A percentile compares a stretch with the other conserved stretches of the same genome.
phyloP scores from a whole-genome alignment of 805 yeast genomes.

The Metschnikowia gruessii region DNA sequence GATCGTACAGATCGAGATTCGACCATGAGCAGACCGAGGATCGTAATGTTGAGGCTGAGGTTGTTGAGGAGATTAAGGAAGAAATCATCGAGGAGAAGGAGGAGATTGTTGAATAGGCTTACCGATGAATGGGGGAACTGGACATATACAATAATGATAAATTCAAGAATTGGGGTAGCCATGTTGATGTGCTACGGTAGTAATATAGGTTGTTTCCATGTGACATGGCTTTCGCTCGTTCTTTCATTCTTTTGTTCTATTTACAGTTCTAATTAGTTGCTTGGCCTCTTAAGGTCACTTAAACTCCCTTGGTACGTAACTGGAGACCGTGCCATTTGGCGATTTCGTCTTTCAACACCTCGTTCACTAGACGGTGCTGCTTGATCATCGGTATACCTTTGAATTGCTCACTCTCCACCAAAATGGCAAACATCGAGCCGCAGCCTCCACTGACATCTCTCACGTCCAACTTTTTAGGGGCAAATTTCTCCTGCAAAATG shows the following conservation, averaged over 20 bases:
- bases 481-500: constrained; percentile 51
- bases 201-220: too few relatives aligned
- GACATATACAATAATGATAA: constrained; percentile 5
- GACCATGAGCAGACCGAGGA: constrained; percentile 39
- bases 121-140: not conserved
- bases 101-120: constrained; percentile 54
- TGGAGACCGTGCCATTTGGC: constrained; percentile 94
- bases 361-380: constrained; percentile 89
- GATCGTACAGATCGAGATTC: constrained; percentile 59
- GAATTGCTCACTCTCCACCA: constrained; percentile 68
- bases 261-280: not conserved
- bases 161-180: not conserved
- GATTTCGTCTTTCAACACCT: constrained; percentile 77
- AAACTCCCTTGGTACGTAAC: constrained; percentile 63
- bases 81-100: constrained; percentile 59
- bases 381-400: constrained; percentile 81
- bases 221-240: not conserved
- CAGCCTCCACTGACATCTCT: constrained; percentile 90
- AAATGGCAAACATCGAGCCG: constrained; percentile 95
- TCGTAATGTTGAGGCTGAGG: constrained; percentile 49
- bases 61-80: constrained; percentile 50
- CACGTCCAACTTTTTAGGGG: constrained; percentile 64
- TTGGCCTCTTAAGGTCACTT: constrained; percentile 1
- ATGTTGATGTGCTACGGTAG: too few relatives aligned
- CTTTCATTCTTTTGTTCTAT: not conserved